Base-by-base conservation (phyloP, 495 filamentous ascomycete species). In the Parathielavia appendiculata region DNA sequence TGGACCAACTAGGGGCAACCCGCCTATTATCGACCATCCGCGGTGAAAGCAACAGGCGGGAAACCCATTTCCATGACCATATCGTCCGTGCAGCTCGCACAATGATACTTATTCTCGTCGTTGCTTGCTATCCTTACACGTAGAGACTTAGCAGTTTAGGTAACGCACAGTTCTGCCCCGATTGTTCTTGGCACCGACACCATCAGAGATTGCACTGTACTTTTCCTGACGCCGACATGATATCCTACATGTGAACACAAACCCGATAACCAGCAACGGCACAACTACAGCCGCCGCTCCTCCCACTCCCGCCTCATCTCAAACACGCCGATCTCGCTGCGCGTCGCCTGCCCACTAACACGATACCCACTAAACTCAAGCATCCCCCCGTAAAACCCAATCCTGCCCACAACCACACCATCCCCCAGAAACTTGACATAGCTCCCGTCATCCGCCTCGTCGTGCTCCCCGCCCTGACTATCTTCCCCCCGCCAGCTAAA, bases 401-500 rank as follows among this genome's bases (percentile, higher is more conserved):
- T 26, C 46, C 44, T 11, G 19, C 64, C 72, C 8, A 66, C 53
- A 20, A 75, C 60, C 10, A 26, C 19, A 0, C 71, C 73, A 41
- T 58, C 58, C 14, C 72, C 71, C 1, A 70, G 41, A 40, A 75
- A 74, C 40, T 30, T 58, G 1, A 73, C 41, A 46, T 41, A 67
- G 46, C 63, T 61, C 8, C 69, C 70, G 4, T 44, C 32, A 9
- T 68, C 13, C 10, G 62, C 35, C 5, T 60, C 66, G 13, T 61
- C 56, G 5, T 54, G 41, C 4, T 60, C 54, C 4, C 40, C 62
- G 0, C 63, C 65, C 4, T 68, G 60, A 0, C 17, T 16, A 43
- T 74, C 68, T 23, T 56, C 49, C 0, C 66, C 71, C 10, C 71
- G 70, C 73, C 71, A 74, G 10, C 23, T 36, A 54, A 75, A 68